A percentile compares a stretch with the other conserved stretches of the same genome.
phyloP scores from a whole-genome alignment of 139 green algal species.

The Zygnema cylindricum region DNA sequence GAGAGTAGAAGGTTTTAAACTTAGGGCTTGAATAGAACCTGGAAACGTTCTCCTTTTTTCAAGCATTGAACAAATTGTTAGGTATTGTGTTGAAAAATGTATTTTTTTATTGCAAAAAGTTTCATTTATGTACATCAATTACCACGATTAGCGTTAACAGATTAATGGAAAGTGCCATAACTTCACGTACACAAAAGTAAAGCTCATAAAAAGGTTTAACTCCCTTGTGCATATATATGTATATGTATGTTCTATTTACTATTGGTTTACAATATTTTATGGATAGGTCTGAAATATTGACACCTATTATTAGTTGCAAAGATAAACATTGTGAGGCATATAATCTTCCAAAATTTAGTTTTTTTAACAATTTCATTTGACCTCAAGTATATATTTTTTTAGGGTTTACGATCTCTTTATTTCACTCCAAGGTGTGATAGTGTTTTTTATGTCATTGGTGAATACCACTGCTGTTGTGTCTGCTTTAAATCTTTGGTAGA shows the following conservation, averaged over 20 bases:
- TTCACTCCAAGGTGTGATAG: no score
- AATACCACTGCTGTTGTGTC: no score
- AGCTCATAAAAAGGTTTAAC: not conserved
- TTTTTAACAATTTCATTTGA: not conserved
- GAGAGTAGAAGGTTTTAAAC: not conserved
- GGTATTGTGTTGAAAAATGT: not conserved
- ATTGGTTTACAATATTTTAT: no score
- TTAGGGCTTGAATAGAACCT: not conserved
- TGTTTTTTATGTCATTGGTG: no score
- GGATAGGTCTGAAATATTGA: no score
- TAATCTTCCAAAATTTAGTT: not conserved
- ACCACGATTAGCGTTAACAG: no score
- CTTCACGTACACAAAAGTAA: not conserved
- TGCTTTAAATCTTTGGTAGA: no score
- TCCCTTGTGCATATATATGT: not conserved
- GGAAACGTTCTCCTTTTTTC: not conserved
- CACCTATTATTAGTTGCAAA: not conserved
- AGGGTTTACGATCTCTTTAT: no score
- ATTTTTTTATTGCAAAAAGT: not conserved
- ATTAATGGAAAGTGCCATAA: not conserved
- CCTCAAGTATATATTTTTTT: not conserved
- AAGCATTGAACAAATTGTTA: not conserved
- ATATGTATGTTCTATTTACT: not conserved
- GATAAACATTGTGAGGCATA: not conserved
- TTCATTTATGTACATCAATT: no score